phyloP scores from a whole-genome alignment of 208 protist genomes.

The Trypanosoma caninum region DNA sequence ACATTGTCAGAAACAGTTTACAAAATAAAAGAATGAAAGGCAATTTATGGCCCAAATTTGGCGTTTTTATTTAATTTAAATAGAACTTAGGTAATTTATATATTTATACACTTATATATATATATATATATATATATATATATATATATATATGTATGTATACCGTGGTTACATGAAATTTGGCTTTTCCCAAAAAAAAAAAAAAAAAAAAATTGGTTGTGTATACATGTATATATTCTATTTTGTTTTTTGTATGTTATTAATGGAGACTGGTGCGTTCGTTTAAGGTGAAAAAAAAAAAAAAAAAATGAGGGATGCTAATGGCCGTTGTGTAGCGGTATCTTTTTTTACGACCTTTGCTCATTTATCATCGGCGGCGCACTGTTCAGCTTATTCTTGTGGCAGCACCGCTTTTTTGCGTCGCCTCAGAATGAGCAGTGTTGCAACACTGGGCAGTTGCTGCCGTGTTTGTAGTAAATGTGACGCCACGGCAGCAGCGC shows the following conservation, averaged over 20 bases:
- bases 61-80: too few species aligned
- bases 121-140: conserved; percentile 5
- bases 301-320: not conserved
- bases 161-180: too few species aligned
- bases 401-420: not conserved
- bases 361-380: too few species aligned
- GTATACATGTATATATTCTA: not conserved
- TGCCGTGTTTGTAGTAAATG: not conserved
- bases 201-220: not conserved
- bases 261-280: not conserved
- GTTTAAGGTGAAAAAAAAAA: not conserved
- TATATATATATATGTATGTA: not conserved
- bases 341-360: not conserved
- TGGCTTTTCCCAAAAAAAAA: too few species aligned
- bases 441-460: not conserved
- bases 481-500: not conserved
- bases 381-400: too few species aligned
- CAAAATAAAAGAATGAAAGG: too few species aligned
- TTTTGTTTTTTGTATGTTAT: not conserved
- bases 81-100: too few species aligned
- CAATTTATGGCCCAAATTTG: too few species aligned
- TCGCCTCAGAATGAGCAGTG: not conserved
- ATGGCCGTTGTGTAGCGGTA: not conserved
- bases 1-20: too few species aligned
- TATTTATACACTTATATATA: not conserved